These are phyloP conservation scores for Aspergillus conjunctus DNA, from an alignment of 495 filamentous ascomycete species.

Conservation along the genomic window DNA sequence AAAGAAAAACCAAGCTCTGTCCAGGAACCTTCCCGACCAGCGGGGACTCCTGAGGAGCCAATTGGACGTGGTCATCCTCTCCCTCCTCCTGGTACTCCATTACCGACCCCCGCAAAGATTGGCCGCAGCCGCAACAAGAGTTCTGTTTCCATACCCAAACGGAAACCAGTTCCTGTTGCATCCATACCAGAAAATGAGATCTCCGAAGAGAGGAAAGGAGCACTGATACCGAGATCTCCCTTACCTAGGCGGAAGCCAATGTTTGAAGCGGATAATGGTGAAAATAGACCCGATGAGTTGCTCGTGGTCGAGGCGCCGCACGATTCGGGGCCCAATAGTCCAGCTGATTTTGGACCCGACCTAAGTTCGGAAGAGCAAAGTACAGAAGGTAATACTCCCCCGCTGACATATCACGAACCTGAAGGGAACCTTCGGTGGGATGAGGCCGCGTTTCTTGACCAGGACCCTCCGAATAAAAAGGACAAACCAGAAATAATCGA, in stretches of 20 bases:
- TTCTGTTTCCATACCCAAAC: slow-evolving; percentile 60
- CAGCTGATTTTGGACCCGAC: slow-evolving; percentile 35
- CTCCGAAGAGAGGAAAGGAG: slow-evolving; percentile 27
- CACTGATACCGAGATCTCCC: slow-evolving; percentile 31
- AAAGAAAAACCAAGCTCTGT: slow-evolving; percentile 46
- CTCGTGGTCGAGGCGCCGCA: slow-evolving; percentile 56
- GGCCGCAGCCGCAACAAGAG: slow-evolving; percentile 58
- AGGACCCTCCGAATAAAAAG: not conserved
- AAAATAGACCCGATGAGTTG: slow-evolving; percentile 38
- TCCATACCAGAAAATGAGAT: slow-evolving; percentile 35
- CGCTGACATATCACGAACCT: not conserved
- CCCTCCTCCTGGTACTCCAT: slow-evolving; percentile 58
- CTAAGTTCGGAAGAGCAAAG: slow-evolving; percentile 4
- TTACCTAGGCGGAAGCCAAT: slow-evolving; percentile 43
- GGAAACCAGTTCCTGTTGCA: slow-evolving; percentile 57
- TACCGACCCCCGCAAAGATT: slow-evolving; percentile 74
- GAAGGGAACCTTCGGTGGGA: not conserved
- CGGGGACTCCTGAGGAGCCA: slow-evolving; percentile 62
- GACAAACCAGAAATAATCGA: slow-evolving; percentile 14
- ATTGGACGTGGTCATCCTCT: slow-evolving; percentile 68
- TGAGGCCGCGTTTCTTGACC: not conserved
- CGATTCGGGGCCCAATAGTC: slow-evolving; percentile 55
- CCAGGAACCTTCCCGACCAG: slow-evolving; percentile 41
- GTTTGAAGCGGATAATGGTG: slow-evolving; percentile 25
- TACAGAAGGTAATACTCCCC: not conserved